Percentiles rank a stretch among this genome's conserved stretches.
phyloP scores from a whole-genome alignment of 371 early-diverging fungal species.

The Conidiobolus incongruus region DNA sequence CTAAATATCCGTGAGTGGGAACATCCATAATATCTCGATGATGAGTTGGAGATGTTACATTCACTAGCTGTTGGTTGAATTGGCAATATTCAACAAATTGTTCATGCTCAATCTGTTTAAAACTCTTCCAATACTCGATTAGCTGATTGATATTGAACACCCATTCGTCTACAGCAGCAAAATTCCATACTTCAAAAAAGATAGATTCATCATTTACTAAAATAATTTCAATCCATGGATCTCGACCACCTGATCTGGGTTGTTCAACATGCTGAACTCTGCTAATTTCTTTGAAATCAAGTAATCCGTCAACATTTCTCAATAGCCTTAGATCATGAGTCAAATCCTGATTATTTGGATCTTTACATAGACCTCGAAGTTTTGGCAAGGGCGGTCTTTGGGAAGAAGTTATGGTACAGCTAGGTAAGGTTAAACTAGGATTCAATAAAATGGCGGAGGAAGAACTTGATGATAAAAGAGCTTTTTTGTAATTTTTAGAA shows the following conservation, averaged over 20 bases:
- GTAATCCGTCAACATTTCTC: slow-evolving; percentile 1
- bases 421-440: not conserved
- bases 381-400: too few species aligned
- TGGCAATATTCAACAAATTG: too few species aligned
- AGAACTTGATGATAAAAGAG: not conserved
- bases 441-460: not conserved
- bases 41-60: too few species aligned
- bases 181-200: slow-evolving; percentile 3
- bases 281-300: slow-evolving; percentile 1
- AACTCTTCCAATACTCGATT: not conserved
- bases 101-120: too few species aligned
- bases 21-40: too few species aligned
- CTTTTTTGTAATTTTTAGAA: not conserved
- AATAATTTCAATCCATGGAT: too few species aligned
- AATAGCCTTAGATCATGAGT: not conserved
- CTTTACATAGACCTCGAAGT: not conserved
- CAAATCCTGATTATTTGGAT: not conserved
- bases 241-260: too few species aligned
- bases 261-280: too few species aligned
- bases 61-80: too few species aligned
- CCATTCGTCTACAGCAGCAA: slow-evolving; percentile 1
- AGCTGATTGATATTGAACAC: not conserved
- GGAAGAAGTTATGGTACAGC: too few species aligned
- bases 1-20: too few species aligned
- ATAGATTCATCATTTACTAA: too few species aligned